Evolutionary conservation across 225 moss, liverwort and hornwort species (phyloP).

Genomic region (Lunularia cruciata): DNA sequence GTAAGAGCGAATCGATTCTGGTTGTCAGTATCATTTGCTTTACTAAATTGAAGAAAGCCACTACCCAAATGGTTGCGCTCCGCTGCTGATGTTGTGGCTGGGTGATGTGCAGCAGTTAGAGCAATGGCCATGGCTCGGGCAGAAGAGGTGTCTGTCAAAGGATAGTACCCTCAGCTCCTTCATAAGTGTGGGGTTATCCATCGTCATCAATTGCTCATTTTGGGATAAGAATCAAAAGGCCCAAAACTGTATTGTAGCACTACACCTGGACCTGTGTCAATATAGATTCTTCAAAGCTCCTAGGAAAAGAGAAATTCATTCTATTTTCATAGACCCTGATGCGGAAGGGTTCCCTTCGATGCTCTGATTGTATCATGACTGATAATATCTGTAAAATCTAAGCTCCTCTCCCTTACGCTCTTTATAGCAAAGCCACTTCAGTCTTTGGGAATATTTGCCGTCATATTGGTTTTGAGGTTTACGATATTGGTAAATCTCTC

Average conservation of each 20-base stretch:
- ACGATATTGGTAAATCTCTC: conserved; percentile 27
- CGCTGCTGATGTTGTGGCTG: conserved; percentile 25
- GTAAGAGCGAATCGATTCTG: too few relatives aligned
- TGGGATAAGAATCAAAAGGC: conserved; percentile 43
- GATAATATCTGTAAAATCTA: conserved; percentile 44
- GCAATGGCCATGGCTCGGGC: conserved; percentile 50
- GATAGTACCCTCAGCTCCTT: conserved; percentile 27
- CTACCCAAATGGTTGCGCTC: not conserved
- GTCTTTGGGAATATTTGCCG: conserved; percentile 36
- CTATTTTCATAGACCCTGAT: conserved; percentile 37
- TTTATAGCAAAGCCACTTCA: conserved; percentile 39
- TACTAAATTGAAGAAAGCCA: not conserved
- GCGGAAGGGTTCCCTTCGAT: conserved; percentile 41
- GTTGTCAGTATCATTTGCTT: not conserved
- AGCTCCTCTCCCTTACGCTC: conserved; percentile 24
- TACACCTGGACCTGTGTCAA: conserved; percentile 50
- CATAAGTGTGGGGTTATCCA: conserved; percentile 27
- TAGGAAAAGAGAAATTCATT: conserved; percentile 40
- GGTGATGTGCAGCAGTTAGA: conserved; percentile 47
- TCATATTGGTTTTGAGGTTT: conserved; percentile 34
- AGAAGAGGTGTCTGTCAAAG: conserved; percentile 52
- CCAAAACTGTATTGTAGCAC: conserved; percentile 56
- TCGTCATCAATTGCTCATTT: conserved; percentile 40
- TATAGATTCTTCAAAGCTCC: conserved; percentile 51
- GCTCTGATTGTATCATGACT: conserved; percentile 50